Evolutionary conservation across 2,329 filamentous ascomycete species (phyloP), one percentile per base, ranked within the genome.

Genomic region (Penicillium frequentans): DNA sequence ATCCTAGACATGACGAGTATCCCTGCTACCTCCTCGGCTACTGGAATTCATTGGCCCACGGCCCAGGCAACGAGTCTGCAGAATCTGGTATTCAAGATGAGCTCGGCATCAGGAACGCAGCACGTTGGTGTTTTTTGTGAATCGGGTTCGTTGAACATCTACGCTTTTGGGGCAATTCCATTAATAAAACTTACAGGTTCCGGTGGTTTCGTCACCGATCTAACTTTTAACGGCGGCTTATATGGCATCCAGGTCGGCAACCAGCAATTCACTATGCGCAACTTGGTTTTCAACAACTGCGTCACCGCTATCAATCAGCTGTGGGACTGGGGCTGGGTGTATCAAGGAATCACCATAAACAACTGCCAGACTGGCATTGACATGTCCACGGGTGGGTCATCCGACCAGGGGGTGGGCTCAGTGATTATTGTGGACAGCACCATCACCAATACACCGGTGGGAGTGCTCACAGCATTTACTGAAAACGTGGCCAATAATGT

Each of bases 41-140:
- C 86, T 24, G 86, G 86, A 64, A 88, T 90, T 59, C 87, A 90
- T 73, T 90, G 87, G 86, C 88, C 90, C 73, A 87, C 90, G 24
- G 87, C 87, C 23, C 88, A 90, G 51, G 88, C 87, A 31, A 90
- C 87, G 2, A 19, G 14, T 14, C 48, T 86, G 83, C 62, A 76
- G 74, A 90, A 90, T 58, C 23, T 90, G 54, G 81, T 84, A 66
- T 89, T 91, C 79, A 82, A 87, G 74, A 90, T 90, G 87, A 71
- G 33, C 72, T 54, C 42, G 63, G 66, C 3, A 66, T 68, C 21
- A 42, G 66, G 59, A 54, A 65, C 64, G 51, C 65, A 70, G 35
- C 66, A 68, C 59, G 48, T 27, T 3, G 43, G 43, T 46, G 43
- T 26, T 19, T 46, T 46, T 26, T 46, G 43, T 26, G 21, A 26